Percentiles rank a stretch among this genome's conserved stretches.
Evolutionary conservation across 345 rosid genomes (phyloP).

Genomic region (Sonneratia alba): DNA sequence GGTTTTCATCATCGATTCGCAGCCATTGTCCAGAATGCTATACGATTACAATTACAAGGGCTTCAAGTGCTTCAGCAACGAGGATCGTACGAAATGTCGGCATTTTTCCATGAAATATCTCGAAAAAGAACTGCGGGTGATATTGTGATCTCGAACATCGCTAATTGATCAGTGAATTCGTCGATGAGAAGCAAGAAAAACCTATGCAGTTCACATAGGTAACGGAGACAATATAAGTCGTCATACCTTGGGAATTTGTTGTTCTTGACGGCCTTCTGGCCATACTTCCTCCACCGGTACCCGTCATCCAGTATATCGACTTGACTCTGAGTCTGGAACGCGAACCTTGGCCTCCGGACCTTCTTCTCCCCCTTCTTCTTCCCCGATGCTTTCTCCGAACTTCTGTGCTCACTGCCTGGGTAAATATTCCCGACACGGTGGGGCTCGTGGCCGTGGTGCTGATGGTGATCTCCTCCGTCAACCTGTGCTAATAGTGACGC

Average conservation of each 20-base stretch:
- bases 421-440: not conserved
- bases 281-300: constrained; percentile 70
- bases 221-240: too few relatives aligned
- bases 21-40: too few relatives aligned
- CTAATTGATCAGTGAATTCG: too few relatives aligned
- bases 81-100: too few relatives aligned
- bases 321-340: constrained; percentile 59
- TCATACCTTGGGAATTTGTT: constrained; percentile 41
- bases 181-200: too few relatives aligned
- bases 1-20: too few relatives aligned
- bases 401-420: constrained; percentile 1
- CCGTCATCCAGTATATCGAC: constrained; percentile 67
- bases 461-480: not conserved
- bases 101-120: too few relatives aligned
- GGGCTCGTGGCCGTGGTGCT: not conserved
- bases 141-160: too few relatives aligned
- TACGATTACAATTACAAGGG: too few relatives aligned
- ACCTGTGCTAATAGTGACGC: not conserved
- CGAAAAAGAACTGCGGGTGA: too few relatives aligned
- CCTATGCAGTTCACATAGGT: too few relatives aligned
- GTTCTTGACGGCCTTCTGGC: constrained; percentile 63
- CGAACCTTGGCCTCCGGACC: constrained; percentile 35
- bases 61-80: too few relatives aligned
- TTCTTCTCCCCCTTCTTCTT: constrained; percentile 32
- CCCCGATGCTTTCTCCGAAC: constrained; percentile 6